A percentile compares a stretch with the other conserved stretches of the same genome.
Conservation (phyloP, 2,329 filamentous ascomycete genomes). For the Grosmannia penicillata region DNA sequence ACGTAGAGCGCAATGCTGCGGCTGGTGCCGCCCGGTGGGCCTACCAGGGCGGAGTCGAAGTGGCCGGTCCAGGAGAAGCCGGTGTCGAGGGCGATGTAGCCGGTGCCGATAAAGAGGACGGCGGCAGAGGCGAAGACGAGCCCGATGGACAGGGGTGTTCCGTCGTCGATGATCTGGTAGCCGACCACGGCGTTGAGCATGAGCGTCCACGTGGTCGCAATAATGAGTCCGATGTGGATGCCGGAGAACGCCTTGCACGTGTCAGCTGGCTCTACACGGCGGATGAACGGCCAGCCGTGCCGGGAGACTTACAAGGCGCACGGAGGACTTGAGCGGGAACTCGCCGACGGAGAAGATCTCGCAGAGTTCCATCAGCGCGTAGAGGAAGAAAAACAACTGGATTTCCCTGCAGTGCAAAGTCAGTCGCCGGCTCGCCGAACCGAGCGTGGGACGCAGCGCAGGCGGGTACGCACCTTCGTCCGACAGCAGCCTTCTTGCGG, state of each 20-base stretch:
- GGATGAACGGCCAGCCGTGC: not conserved
- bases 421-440: conserved; percentile 5
- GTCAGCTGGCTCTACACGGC: not conserved
- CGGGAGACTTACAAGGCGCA: conserved; percentile 48
- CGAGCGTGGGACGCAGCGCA: not conserved
- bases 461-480: conserved; percentile 53
- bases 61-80: conserved; percentile 72
- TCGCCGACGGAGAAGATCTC: conserved; percentile 93
- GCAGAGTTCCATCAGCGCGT: conserved; percentile 78
- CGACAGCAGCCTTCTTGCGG: conserved; percentile 83
- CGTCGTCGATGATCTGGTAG: conserved; percentile 87
- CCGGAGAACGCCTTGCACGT: conserved; percentile 61
- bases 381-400: conserved; percentile 81
- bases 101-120: conserved; percentile 72
- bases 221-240: conserved; percentile 79
- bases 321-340: conserved; percentile 58
- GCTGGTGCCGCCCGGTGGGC: conserved; percentile 41
- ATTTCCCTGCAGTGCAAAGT: conserved; percentile 63
- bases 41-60: conserved; percentile 47
- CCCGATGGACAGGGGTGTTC: conserved; percentile 68
- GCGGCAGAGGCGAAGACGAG: conserved; percentile 58
- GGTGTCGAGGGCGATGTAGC: conserved; percentile 91
- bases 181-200: conserved; percentile 86
- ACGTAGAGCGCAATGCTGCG: conserved; percentile 81
- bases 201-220: conserved; percentile 78